Evolutionary conservation across 2,329 filamentous ascomycete genomes (phyloP).

Genomic region (Fusarium chlamydosporum): DNA sequence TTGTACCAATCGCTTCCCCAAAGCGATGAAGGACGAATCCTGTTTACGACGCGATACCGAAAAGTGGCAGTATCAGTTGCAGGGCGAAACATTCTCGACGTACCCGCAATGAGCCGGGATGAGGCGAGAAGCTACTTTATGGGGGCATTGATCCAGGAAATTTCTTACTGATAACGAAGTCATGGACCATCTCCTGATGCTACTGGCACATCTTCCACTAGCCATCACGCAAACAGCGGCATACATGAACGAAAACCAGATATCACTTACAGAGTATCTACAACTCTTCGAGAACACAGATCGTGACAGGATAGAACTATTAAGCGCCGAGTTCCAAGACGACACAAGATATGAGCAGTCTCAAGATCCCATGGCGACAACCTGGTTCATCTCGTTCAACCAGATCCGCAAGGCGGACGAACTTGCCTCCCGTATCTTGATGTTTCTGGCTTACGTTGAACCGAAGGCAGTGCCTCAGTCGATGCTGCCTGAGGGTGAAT

Average conservation of each 20-base stretch:
- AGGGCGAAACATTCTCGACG: neutral
- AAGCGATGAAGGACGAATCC: conserved; percentile 49
- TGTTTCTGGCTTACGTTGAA: conserved; percentile 60
- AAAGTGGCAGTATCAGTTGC: neutral
- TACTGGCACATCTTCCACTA: conserved; percentile 57
- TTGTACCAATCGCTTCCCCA: conserved; percentile 45
- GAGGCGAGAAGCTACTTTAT: neutral
- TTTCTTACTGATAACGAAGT: neutral
- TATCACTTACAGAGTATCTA: conserved; percentile 53
- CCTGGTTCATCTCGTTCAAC: conserved; percentile 60
- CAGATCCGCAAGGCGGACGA: conserved; percentile 52
- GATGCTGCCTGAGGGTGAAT: conserved; percentile 50
- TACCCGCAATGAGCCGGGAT: conserved; percentile 2
- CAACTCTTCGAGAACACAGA: conserved; percentile 52
- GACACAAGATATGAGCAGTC: conserved; percentile 38
- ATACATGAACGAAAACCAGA: conserved; percentile 56
- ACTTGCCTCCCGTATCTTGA: conserved; percentile 43
- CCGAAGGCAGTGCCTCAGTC: conserved; percentile 57
- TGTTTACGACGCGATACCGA: conserved; percentile 56
- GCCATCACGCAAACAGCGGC: conserved; percentile 59
- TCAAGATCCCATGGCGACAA: conserved; percentile 56
- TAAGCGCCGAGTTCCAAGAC: conserved; percentile 50
- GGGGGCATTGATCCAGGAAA: neutral
- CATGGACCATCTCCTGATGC: neutral
- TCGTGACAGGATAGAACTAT: conserved; percentile 53